A percentile compares a stretch with the other conserved stretches of the same genome.
Conservation (phyloP, 2,329 filamentous ascomycete species). For the Coniochaeta hoffmannii region DNA sequence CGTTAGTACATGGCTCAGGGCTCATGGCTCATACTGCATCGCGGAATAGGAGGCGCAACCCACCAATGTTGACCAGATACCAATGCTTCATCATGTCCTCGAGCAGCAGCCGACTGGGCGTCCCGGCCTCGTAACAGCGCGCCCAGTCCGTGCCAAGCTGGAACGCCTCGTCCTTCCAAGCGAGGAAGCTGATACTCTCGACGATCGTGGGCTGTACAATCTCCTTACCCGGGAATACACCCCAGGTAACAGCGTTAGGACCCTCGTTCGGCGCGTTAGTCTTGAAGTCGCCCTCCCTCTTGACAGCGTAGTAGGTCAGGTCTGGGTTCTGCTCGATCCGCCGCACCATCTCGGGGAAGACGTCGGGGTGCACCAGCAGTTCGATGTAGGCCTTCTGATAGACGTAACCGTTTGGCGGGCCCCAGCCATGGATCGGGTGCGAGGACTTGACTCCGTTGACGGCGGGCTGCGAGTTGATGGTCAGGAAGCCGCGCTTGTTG, state of each 20-base stretch:
- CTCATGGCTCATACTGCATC: too few species aligned
- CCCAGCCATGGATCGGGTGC: conserved; percentile 86
- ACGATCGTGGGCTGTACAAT: conserved; percentile 99
- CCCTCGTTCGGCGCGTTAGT: conserved; percentile 81
- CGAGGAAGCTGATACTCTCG: conserved; percentile 92
- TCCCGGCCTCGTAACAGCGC: conserved; percentile 73
- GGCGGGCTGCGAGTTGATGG: conserved; percentile 95
- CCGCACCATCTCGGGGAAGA: conserved; percentile 69
- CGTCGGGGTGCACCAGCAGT: conserved; percentile 72
- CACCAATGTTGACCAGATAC: conserved; percentile 93
- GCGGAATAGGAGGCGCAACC: conserved; percentile 20
- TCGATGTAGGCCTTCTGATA: conserved; percentile 98
- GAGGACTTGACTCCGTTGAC: conserved; percentile 86
- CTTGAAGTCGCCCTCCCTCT: conserved; percentile 70
- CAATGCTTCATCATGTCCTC: conserved; percentile 80
- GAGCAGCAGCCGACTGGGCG: conserved; percentile 72
- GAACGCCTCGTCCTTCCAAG: conserved; percentile 98
- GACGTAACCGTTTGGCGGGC: conserved; percentile 88
- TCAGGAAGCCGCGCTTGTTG: conserved; percentile 81
- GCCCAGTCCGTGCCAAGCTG: conserved; percentile 89
- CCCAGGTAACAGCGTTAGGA: conserved; percentile 98
- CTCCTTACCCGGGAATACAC: conserved; percentile 96
- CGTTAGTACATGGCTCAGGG: neutral
- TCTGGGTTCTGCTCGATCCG: conserved; percentile 73
- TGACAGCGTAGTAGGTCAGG: conserved; percentile 91